Base-by-base conservation (phyloP, 805 yeast genomes). In the Ogataea pignaliae region DNA sequence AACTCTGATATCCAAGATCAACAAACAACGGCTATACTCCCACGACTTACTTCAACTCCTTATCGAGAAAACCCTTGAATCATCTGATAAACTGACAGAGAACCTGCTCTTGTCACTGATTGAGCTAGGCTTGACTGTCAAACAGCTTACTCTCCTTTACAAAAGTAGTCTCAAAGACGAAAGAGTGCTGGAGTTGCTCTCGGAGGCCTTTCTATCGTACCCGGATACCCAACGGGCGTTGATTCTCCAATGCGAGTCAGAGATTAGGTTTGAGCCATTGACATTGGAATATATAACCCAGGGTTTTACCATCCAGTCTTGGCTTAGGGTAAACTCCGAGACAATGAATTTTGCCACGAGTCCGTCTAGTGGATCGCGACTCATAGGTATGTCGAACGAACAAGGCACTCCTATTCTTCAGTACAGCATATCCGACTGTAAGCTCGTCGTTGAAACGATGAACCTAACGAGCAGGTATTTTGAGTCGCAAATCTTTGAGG, bases 261-360 rank as follows among this genome's bases (percentile, higher is more conserved):
- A 41, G 4, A 8, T 63, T 1, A 28, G 12, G 5, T 51, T 54
- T 26, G 17, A 44, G 11, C 36, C 49, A 7, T 21, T 57, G 14
- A 18, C 29, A 2, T 29, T 60, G 13, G 18, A 36, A 2, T 45
- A 56, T 14, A 17, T 40, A 2, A 44, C 34, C 9, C 37, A 39
- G 3, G 60, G 60, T 3, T 55, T 59, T 14, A 50, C 62, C 1
- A 10, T 62, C 15, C 59, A 60, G 3, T 33, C 51, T 2, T 61
- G 67, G 65, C 30, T 63, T 16, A 47, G 46, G 33, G 33, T 60
- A 0, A 36, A 42, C 14, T 33, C 47, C 2, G 51, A 50, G 3
- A 13, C 40, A 15, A 21, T 31, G 30, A 33, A 43, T 14, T 12
- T 37, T 6, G 39, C 32, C n/a, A 28, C 41, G n/a, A 30, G 34